phyloP scores from a whole-genome alignment of 2,329 filamentous ascomycete genomes.

The Ophiostoma perfectum region DNA sequence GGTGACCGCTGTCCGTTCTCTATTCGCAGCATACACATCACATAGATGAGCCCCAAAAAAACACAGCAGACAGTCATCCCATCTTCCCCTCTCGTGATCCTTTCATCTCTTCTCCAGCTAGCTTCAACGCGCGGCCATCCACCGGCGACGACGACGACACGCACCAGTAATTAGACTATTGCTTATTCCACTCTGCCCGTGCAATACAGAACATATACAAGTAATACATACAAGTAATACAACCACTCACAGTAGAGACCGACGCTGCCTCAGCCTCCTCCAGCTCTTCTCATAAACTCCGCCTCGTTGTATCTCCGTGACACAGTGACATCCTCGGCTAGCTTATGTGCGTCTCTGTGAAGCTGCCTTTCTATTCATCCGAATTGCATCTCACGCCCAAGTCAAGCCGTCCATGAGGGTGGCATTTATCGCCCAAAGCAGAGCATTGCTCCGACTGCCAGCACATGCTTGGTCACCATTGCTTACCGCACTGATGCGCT shows the following conservation, averaged over 20 bases:
- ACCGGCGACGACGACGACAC: neutral
- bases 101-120: neutral
- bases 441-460: neutral
- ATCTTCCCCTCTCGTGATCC: neutral
- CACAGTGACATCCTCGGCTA: neutral
- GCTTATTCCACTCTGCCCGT: neutral
- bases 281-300: neutral
- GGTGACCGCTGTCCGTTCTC: too few relatives aligned
- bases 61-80: neutral
- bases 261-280: neutral
- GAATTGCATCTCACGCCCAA: neutral
- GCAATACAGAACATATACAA: neutral
- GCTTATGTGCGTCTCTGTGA: neutral
- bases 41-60: neutral
- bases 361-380: neutral
- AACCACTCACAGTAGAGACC: too few relatives aligned
- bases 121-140: slow-evolving; percentile 1
- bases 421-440: neutral
- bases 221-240: neutral
- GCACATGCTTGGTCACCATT: neutral
- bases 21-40: too few relatives aligned
- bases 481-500: neutral
- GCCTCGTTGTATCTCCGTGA: neutral
- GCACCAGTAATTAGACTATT: neutral
- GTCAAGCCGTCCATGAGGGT: neutral